phyloP scores from a whole-genome alignment of 306 rosid genomes.

The Gastrolobium villosum region DNA sequence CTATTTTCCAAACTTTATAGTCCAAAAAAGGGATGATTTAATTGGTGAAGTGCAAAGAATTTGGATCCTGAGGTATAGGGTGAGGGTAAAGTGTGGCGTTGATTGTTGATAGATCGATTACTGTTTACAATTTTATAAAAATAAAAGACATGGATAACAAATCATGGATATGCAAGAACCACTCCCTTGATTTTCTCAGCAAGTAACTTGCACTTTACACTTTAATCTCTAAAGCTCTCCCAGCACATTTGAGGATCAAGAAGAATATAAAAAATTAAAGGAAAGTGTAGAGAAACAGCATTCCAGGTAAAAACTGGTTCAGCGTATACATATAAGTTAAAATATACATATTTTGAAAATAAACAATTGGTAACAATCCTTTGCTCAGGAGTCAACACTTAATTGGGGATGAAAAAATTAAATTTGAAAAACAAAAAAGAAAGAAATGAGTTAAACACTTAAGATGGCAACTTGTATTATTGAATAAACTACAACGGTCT shows the following conservation, averaged over 20 bases:
- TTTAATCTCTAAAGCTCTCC: neutral
- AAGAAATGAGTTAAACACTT: constrained; percentile 1
- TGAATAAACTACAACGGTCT: constrained; percentile 6
- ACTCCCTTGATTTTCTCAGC: neutral
- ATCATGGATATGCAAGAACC: neutral
- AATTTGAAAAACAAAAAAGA: neutral
- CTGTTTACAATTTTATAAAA: neutral
- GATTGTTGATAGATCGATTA: constrained; percentile 4
- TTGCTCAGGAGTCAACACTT: constrained; percentile 7
- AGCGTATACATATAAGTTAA: neutral
- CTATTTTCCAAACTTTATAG: constrained; percentile 4
- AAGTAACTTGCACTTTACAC: constrained; percentile 6
- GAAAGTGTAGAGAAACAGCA: neutral
- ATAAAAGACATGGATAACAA: neutral
- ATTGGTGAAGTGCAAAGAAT: neutral
- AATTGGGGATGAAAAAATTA: neutral
- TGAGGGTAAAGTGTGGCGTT: neutral
- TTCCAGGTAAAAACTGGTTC: neutral
- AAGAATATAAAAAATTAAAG: neutral
- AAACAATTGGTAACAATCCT: constrained; percentile 1
- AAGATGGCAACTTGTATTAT: neutral
- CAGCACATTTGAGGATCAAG: neutral
- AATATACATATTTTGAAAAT: neutral
- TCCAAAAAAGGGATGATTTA: neutral
- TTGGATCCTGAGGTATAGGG: constrained; percentile 6